Evolutionary conservation across 2,329 filamentous ascomycete species (phyloP).

Genomic region (Cladosporium sp.): DNA sequence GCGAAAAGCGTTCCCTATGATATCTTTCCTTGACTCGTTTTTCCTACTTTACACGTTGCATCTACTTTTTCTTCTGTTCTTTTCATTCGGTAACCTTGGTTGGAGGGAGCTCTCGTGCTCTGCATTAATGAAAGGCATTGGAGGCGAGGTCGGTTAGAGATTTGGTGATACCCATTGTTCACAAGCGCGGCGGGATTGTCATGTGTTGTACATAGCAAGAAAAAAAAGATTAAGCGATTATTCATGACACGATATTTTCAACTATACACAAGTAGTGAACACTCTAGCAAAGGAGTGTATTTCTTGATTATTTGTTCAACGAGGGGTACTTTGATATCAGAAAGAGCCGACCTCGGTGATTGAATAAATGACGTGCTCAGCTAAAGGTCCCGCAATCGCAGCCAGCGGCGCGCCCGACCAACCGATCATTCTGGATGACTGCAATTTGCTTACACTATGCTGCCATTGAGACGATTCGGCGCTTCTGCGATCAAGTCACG

Average conservation of each 20-base stretch:
- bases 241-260: too few species aligned
- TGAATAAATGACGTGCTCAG: constrained; percentile 10
- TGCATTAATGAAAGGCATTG: too few species aligned
- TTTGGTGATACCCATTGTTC: neutral
- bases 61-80: neutral
- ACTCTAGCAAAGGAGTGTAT: too few species aligned
- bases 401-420: neutral
- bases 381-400: constrained; percentile 9
- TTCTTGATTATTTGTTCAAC: too few species aligned
- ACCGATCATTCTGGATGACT: neutral
- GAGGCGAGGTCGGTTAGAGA: neutral
- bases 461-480: constrained; percentile 2
- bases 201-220: neutral
- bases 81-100: too few species aligned
- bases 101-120: too few species aligned
- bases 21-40: neutral
- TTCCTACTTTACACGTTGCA: neutral
- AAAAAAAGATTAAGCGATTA: neutral
- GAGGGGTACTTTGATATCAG: too few species aligned
- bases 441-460: constrained; percentile 4
- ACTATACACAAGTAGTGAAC: too few species aligned
- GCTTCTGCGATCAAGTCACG: neutral
- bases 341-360: constrained; percentile 8
- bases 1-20: neutral
- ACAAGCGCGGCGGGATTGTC: neutral